These are phyloP conservation scores for Suillus subalutaceus DNA, from an alignment of 768 basidiomycete genomes.

Conservation along the genomic window DNA sequence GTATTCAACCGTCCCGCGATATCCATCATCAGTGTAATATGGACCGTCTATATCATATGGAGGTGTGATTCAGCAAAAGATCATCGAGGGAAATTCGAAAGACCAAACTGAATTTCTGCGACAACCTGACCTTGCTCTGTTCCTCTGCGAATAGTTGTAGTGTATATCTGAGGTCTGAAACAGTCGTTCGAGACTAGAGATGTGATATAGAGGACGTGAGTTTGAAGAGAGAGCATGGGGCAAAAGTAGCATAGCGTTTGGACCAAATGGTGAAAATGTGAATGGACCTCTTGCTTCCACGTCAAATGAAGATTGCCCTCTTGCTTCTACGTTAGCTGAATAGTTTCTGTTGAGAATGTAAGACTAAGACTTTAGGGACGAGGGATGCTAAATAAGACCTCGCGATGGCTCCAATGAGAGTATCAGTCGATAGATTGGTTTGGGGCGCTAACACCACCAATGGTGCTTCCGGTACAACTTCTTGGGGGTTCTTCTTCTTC, in stretches of 20 bases:
- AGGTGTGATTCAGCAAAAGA: neutral
- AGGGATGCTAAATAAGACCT: neutral
- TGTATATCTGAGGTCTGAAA: constrained; percentile 6
- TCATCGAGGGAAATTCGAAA: neutral
- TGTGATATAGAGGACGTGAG: constrained; percentile 14
- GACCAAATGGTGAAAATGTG: constrained; percentile 13
- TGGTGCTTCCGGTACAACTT: neutral
- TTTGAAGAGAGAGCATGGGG: constrained; percentile 12
- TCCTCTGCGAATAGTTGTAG: constrained; percentile 6
- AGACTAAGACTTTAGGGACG: neutral
- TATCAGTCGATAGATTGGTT: neutral
- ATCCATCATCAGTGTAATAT: too few relatives aligned
- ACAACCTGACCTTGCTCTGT: neutral
- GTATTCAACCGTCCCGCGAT: neutral
- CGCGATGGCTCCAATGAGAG: neutral
- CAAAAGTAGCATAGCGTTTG: constrained; percentile 18
- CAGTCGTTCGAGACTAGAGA: constrained; percentile 10
- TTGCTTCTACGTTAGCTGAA: too few relatives aligned
- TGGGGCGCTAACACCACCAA: neutral
- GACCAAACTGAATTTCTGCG: constrained; percentile 1
- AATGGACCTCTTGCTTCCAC: constrained; percentile 8
- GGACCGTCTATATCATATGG: neutral
- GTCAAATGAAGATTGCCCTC: too few relatives aligned
- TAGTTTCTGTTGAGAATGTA: neutral
- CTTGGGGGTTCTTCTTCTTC: neutral